phyloP scores from a whole-genome alignment of 352 stramenopile species.

The Phytopythium montanum region DNA sequence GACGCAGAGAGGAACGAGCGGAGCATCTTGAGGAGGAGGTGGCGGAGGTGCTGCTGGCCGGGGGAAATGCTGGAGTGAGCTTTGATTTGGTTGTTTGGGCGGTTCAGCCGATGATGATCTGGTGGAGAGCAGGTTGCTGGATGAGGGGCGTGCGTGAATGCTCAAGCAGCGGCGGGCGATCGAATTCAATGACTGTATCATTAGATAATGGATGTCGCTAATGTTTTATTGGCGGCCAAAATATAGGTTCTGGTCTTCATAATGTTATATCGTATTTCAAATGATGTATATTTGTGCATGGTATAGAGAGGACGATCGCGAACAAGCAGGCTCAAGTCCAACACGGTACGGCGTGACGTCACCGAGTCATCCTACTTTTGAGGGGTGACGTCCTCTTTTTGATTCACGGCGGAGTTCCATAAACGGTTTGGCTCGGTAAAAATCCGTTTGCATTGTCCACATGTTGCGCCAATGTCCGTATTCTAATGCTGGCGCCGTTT shows the following conservation, averaged over 20 bases:
- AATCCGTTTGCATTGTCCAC: too few relatives aligned
- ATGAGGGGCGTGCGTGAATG: constrained; percentile 3
- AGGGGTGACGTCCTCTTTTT: neutral
- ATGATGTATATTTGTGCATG: too few relatives aligned
- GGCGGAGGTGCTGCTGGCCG: neutral
- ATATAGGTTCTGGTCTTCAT: too few relatives aligned
- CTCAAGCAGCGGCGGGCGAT: neutral
- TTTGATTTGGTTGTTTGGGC: neutral
- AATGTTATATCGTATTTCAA: neutral
- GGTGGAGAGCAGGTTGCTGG: neutral
- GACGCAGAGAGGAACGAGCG: constrained; percentile 17
- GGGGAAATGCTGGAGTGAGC: constrained; percentile 2
- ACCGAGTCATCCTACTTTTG: constrained; percentile 1
- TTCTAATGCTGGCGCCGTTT: too few relatives aligned
- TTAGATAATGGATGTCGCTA: too few relatives aligned
- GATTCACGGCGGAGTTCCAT: neutral
- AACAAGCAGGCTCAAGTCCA: neutral
- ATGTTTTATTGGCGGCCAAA: too few relatives aligned
- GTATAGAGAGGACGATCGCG: neutral
- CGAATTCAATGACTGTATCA: neutral
- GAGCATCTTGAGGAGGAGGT: constrained; percentile 27
- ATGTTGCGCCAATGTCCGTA: too few relatives aligned
- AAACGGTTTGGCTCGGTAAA: neutral
- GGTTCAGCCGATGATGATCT: neutral
- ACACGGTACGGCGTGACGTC: constrained; percentile 2